Evolutionary conservation across 2,329 filamentous ascomycete genomes (phyloP).

Genomic region (Botrytis porri): DNA sequence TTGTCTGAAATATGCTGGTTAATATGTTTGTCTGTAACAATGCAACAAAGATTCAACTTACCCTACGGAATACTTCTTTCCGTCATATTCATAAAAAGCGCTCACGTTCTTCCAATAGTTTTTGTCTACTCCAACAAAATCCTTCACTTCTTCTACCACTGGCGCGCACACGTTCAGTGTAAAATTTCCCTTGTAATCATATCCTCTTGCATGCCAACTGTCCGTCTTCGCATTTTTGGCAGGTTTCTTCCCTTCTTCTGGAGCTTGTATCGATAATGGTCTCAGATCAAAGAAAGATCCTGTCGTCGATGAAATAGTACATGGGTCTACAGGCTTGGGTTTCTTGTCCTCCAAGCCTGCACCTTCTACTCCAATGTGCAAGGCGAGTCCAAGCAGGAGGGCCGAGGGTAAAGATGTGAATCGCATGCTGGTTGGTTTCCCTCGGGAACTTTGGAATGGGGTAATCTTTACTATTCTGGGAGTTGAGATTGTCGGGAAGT

Average conservation of each 20-base stretch:
- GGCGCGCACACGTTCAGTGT: conserved; percentile 78
- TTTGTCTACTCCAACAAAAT: conserved; percentile 63
- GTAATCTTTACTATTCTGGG: not conserved
- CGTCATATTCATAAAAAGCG: conserved; percentile 68
- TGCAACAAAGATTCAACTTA: conserved; percentile 42
- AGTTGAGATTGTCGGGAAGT: not conserved
- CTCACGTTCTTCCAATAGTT: conserved; percentile 68
- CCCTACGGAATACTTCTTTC: conserved; percentile 72
- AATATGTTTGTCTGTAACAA: not conserved
- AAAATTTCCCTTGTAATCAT: conserved; percentile 78
- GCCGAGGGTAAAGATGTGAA: conserved; percentile 31
- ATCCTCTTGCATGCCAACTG: conserved; percentile 64
- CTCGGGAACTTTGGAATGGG: not conserved
- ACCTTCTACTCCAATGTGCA: conserved; percentile 29
- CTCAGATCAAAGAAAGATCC: conserved; percentile 39
- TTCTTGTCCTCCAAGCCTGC: conserved; percentile 32
- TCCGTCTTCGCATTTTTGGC: conserved; percentile 55
- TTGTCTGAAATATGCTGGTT: conserved; percentile 22
- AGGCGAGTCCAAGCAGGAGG: conserved; percentile 32
- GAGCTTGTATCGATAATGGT: conserved; percentile 33
- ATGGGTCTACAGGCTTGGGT: conserved; percentile 34
- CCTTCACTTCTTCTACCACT: conserved; percentile 63
- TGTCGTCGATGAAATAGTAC: conserved; percentile 35
- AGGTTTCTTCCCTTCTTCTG: conserved; percentile 39
- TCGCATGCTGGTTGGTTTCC: conserved; percentile 26